These are phyloP conservation scores for Barbatosphaeria neglecta DNA, from an alignment of 495 filamentous ascomycete genomes.

Conservation along the genomic window DNA sequence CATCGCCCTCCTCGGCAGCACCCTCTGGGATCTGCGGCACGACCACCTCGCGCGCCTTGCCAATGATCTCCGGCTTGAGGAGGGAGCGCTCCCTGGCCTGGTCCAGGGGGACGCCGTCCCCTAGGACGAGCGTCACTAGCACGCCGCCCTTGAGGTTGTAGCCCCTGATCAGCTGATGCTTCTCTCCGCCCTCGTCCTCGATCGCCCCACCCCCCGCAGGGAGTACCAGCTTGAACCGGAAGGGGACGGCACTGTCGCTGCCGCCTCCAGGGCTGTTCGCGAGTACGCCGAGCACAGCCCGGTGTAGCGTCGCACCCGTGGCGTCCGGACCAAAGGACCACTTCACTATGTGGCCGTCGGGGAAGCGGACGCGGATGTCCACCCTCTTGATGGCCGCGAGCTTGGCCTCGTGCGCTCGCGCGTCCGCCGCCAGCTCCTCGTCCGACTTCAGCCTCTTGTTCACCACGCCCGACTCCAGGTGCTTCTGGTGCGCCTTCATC, in stretches of 20 bases:
- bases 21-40: slow-evolving; percentile 30
- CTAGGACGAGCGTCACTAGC: slow-evolving; percentile 71
- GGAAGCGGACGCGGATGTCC: slow-evolving; percentile 72
- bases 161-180: slow-evolving; percentile 53
- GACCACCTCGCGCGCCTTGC: slow-evolving; percentile 53
- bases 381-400: slow-evolving; percentile 55
- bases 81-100: slow-evolving; percentile 40
- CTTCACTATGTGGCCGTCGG: slow-evolving; percentile 64
- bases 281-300: slow-evolving; percentile 47
- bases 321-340: slow-evolving; percentile 51
- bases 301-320: slow-evolving; percentile 54
- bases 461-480: slow-evolving; percentile 48
- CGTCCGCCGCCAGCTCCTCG: slow-evolving; percentile 48
- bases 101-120: slow-evolving; percentile 33
- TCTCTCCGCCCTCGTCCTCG: slow-evolving; percentile 21
- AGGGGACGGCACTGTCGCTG: too few relatives aligned
- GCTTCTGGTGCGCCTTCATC: slow-evolving; percentile 66
- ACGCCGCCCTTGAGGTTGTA: slow-evolving; percentile 57
- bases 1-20: slow-evolving; percentile 31
- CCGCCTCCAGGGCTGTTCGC: too few relatives aligned
- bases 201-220: slow-evolving; percentile 18
- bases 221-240: slow-evolving; percentile 39
- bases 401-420: slow-evolving; percentile 44
- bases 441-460: slow-evolving; percentile 63
- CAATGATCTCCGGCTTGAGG: slow-evolving; percentile 54